Evolutionary conservation across 1,284 basidiomycete genomes (phyloP).

Genomic region (Irpex sp.): DNA sequence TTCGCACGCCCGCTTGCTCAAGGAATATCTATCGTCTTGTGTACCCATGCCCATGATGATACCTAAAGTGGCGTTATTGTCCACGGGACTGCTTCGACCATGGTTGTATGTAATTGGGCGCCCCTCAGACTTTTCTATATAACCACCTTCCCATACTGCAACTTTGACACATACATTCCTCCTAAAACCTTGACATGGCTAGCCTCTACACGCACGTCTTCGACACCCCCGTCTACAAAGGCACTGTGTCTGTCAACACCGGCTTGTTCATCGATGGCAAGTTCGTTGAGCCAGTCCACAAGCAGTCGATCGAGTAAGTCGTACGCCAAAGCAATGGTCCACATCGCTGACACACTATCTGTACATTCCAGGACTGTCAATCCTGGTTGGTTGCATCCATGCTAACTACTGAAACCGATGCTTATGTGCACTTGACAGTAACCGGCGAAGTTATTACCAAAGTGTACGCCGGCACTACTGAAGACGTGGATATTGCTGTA

Average conservation of each 20-base stretch:
- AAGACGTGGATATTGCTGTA: constrained; percentile 79
- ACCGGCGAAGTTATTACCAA: constrained; percentile 69
- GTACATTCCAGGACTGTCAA: constrained; percentile 3
- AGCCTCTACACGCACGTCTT: constrained; percentile 54
- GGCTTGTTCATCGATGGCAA: constrained; percentile 85
- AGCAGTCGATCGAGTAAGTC: constrained; percentile 65
- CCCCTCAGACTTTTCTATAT: no score
- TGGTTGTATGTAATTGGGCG: no score
- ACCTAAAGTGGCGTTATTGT: no score
- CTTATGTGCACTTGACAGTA: constrained; percentile 75
- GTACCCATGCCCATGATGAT: no score
- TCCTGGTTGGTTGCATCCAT: constrained; percentile 2
- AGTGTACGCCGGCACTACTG: constrained; percentile 64
- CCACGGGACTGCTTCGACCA: no score
- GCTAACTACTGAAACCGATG: background rate
- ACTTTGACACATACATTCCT: background rate
- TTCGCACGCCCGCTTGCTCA: background rate
- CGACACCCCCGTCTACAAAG: constrained; percentile 65
- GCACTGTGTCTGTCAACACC: constrained; percentile 62
- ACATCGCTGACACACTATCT: background rate
- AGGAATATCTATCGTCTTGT: no score
- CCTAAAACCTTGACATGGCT: constrained; percentile 20
- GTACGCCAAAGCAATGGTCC: background rate
- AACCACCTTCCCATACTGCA: no score
- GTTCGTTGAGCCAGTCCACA: constrained; percentile 64